Conservation (phyloP, 768 basidiomycete species). For the Chalciporus sphaerocephalus region DNA sequence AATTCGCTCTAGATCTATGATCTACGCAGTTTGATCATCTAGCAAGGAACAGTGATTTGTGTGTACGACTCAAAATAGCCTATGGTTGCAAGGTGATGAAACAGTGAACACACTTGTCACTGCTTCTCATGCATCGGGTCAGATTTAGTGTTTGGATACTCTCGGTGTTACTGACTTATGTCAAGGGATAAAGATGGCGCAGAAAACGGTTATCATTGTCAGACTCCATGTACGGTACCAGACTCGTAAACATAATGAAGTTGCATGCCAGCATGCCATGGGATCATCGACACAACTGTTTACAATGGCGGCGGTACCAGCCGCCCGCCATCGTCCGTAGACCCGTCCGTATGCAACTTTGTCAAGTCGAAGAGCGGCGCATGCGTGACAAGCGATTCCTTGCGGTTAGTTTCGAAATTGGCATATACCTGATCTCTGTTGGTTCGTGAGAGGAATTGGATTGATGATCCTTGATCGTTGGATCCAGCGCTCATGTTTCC, state of each 20-base stretch:
- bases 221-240: not conserved
- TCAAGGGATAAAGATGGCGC: no score
- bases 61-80: no score
- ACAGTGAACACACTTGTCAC: no score
- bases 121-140: no score
- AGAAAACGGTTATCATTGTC: not conserved
- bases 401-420: slow-evolving; percentile 21
- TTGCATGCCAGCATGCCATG: not conserved
- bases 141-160: no score
- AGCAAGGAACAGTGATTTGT: no score
- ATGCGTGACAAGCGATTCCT: slow-evolving; percentile 10
- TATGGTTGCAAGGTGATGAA: no score
- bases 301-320: slow-evolving; percentile 10
- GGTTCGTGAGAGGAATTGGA: slow-evolving; percentile 39
- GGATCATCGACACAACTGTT: not conserved
- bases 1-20: slow-evolving; percentile 23
- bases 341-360: slow-evolving; percentile 19
- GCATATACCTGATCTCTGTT: slow-evolving; percentile 33
- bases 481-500: slow-evolving; percentile 26
- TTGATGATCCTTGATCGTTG: slow-evolving; percentile 30
- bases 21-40: no score
- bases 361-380: slow-evolving; percentile 24
- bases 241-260: slow-evolving; percentile 1
- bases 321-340: slow-evolving; percentile 18
- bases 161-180: no score